phyloP scores from a whole-genome alignment of 2,329 filamentous ascomycete genomes.

The Xylariaceae sp. region DNA sequence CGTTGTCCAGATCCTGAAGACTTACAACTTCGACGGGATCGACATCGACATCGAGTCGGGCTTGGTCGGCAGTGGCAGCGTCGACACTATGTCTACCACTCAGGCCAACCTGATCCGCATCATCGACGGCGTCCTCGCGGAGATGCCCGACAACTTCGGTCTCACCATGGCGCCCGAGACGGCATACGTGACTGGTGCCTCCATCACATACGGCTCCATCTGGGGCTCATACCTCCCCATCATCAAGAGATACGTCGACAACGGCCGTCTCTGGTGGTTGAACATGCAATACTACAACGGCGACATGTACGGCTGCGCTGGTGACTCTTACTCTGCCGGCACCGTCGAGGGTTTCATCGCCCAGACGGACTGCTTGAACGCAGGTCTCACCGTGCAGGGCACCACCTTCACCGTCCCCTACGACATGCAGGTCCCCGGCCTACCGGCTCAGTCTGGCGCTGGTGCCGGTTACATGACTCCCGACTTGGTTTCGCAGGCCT shows the following conservation, averaged over 20 bases:
- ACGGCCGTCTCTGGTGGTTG: slow-evolving; percentile 34
- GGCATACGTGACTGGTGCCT: slow-evolving; percentile 33
- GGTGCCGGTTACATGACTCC: slow-evolving; percentile 33
- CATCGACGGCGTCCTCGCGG: slow-evolving; percentile 33
- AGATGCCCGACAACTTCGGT: slow-evolving; percentile 54
- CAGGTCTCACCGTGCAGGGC: slow-evolving; percentile 30
- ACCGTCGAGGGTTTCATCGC: slow-evolving; percentile 32
- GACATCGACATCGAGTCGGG: slow-evolving; percentile 35
- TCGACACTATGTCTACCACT: slow-evolving; percentile 30
- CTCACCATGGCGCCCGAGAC: slow-evolving; percentile 45
- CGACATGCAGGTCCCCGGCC: slow-evolving; percentile 33
- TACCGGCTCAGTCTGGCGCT: slow-evolving; percentile 33
- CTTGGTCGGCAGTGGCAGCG: slow-evolving; percentile 29
- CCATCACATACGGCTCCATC: slow-evolving; percentile 31
- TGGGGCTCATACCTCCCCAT: slow-evolving; percentile 35
- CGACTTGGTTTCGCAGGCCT: slow-evolving; percentile 27
- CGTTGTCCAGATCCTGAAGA: slow-evolving; percentile 33
- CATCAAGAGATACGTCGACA: slow-evolving; percentile 36
- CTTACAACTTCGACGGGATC: slow-evolving; percentile 35
- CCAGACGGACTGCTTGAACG: slow-evolving; percentile 34
- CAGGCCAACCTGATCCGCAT: slow-evolving; percentile 34
- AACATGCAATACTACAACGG: slow-evolving; percentile 38
- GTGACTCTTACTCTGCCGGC: slow-evolving; percentile 31
- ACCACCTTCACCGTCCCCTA: slow-evolving; percentile 33
- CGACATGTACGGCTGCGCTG: slow-evolving; percentile 34